Percentiles rank a stretch among this genome's conserved stretches.
Evolutionary conservation across 192 early-diverging fungal genomes (phyloP).

Genomic region (Umbelopsis sp.): DNA sequence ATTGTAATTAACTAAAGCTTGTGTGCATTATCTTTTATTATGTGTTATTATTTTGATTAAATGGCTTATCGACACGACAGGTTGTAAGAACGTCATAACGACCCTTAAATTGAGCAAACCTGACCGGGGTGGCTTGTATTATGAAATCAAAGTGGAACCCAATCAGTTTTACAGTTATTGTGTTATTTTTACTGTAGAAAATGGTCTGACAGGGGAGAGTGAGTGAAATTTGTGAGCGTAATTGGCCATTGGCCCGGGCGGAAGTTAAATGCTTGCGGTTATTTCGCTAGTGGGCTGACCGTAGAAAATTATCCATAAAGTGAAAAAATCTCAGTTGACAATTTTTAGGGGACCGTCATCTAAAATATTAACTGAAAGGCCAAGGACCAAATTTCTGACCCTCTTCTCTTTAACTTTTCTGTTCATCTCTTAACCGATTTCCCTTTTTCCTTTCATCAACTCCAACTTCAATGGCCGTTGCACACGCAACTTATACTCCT

Average conservation of each 20-base stretch:
- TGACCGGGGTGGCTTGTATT: too few relatives aligned
- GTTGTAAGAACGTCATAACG: too few relatives aligned
- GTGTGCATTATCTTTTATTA: too few relatives aligned
- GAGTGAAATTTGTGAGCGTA: constrained; percentile 13
- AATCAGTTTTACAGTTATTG: too few relatives aligned
- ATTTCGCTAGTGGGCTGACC: constrained; percentile 21
- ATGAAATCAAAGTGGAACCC: too few relatives aligned
- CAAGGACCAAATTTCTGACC: background rate
- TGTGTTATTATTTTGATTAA: too few relatives aligned
- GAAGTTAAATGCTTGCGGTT: constrained; percentile 15
- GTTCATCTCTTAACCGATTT: background rate
- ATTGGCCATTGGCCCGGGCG: constrained; percentile 15
- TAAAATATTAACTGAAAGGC: background rate
- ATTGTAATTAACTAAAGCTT: too few relatives aligned
- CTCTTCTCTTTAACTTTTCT: background rate
- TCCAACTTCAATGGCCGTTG: constrained; percentile 1
- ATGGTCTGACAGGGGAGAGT: background rate
- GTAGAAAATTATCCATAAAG: background rate
- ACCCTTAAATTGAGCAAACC: too few relatives aligned
- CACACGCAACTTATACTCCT: constrained; percentile 16
- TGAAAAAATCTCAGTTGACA: background rate
- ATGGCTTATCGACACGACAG: too few relatives aligned
- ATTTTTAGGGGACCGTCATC: background rate
- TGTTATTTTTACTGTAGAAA: background rate
- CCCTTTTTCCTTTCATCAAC: background rate